Evolutionary conservation across 495 filamentous ascomycete genomes (phyloP).

Genomic region (Hypomontagnella submonticulosa): DNA sequence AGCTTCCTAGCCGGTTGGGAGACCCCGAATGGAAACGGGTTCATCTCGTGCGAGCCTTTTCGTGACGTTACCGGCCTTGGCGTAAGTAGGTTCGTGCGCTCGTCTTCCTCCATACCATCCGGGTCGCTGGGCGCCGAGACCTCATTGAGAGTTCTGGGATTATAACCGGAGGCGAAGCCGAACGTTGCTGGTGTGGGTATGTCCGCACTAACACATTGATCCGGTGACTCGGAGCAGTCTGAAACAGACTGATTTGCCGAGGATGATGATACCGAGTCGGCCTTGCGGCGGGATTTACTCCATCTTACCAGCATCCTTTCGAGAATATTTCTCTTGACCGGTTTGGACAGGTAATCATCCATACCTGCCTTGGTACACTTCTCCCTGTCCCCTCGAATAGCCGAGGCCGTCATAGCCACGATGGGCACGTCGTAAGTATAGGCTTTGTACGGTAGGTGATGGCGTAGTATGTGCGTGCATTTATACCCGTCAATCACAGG

Average conservation of each 20-base stretch:
- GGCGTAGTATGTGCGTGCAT: conserved; percentile 76
- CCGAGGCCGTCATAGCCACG: conserved; percentile 83
- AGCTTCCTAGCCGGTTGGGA: conserved; percentile 40
- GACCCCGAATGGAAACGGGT: conserved; percentile 32
- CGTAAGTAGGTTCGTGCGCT: conserved; percentile 40
- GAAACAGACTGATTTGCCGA: conserved; percentile 34
- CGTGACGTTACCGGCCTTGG: conserved; percentile 39
- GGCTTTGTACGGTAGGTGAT: conserved; percentile 65
- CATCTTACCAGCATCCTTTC: conserved; percentile 72
- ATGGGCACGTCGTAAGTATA: conserved; percentile 70
- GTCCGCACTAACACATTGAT: conserved; percentile 44
- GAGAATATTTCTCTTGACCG: conserved; percentile 72
- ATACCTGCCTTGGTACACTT: conserved; percentile 82
- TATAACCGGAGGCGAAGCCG: conserved; percentile 14
- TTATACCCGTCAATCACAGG: conserved; percentile 82
- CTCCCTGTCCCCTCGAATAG: conserved; percentile 82
- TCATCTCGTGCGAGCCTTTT: conserved; percentile 37
- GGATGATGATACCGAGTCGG: conserved; percentile 24
- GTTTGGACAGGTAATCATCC: conserved; percentile 87
- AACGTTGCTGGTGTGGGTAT: conserved; percentile 42
- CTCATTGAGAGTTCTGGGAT: conserved; percentile 26
- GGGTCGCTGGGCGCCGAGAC: conserved; percentile 6
- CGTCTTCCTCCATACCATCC: conserved; percentile 27
- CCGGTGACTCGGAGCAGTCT: conserved; percentile 49
- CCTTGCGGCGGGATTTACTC: conserved; percentile 34